These are phyloP conservation scores for Colletotrichum truncatum DNA, from an alignment of 2,329 filamentous ascomycete genomes.

Conservation along the genomic window DNA sequence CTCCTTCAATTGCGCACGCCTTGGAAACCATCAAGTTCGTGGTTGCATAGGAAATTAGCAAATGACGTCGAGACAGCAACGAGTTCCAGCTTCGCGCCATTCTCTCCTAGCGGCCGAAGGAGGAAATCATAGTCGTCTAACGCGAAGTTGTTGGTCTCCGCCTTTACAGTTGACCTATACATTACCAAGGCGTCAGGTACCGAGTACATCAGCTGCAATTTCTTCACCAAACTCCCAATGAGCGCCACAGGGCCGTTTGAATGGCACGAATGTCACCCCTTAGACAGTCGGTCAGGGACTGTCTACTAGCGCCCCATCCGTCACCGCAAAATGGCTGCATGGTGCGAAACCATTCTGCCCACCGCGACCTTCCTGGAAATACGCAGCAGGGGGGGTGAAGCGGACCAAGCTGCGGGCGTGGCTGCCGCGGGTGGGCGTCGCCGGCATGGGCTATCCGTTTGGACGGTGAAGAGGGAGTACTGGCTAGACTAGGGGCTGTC, in stretches of 20 bases:
- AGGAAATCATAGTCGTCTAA: background rate
- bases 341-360: slow-evolving; percentile 7
- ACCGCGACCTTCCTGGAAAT: slow-evolving; percentile 9
- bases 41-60: no score
- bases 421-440: slow-evolving; percentile 23
- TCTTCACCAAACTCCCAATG: background rate
- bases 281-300: slow-evolving; percentile 3
- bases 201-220: background rate
- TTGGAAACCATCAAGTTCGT: no score
- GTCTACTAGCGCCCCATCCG: slow-evolving; percentile 2
- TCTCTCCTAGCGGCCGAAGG: background rate
- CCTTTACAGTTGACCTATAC: background rate
- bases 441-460: slow-evolving; percentile 28
- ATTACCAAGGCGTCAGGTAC: background rate
- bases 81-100: no score
- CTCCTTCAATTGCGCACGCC: no score
- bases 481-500: slow-evolving; percentile 14
- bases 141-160: background rate
- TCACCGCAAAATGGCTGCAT: slow-evolving; percentile 2
- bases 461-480: slow-evolving; percentile 21
- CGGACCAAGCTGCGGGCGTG: slow-evolving; percentile 19
- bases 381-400: background rate
- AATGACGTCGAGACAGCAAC: no score
- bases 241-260: background rate
- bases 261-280: background rate